Base-by-base conservation (phyloP, 192 early-diverging fungal genomes). In the Umbelopsis sp. region DNA sequence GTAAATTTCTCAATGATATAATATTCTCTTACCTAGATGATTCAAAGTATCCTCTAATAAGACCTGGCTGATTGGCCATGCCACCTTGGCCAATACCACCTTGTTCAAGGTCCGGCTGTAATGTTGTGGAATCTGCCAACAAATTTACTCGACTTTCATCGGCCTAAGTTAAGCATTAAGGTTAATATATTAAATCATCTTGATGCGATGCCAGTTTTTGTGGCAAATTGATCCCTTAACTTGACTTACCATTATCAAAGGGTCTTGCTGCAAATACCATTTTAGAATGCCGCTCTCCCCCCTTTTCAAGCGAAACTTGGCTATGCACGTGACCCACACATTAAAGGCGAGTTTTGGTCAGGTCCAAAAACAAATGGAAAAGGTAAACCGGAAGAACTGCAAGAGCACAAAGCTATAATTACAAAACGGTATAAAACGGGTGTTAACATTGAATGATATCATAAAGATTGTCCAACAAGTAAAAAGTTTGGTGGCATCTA, bases 41-140 rank as follows among this genome's bases (percentile, higher is more conserved):
- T 12, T 80, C 74, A 54, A 80, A 76, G 43, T 80, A 80, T 17
- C 74, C 74, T 44, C 62, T 47, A 32, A 80, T 53, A 25, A 26
- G 56, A 54, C 67, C 71, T 20, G 49, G 29, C 44, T n/a, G 51
- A 59, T 45, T 56, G 16, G 52, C 49, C 41, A 31, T 71, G 47
- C 12, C 50, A 24, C 36, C 68, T 41, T 69, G 43, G 32, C 43
- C 71, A 25, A 31, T 25, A 29, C 38, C 26, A 29, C 50, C 68
- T 44, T 45, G 26, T 62, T 75, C 73, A 45, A 75, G 49, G 56
- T 75, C 73, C 73, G 45, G 68, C 73, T 43, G 73, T 44, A 45
- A 74, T 41, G 25, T 21, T 6, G 50, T 49, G 24, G 34, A 36
- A 51, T 36, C 44, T 20, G 36, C 66, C 12, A 75, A 53, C 34